Base-by-base conservation (phyloP, 495 filamentous ascomycete species). In the Lasiosphaeria hispida region DNA sequence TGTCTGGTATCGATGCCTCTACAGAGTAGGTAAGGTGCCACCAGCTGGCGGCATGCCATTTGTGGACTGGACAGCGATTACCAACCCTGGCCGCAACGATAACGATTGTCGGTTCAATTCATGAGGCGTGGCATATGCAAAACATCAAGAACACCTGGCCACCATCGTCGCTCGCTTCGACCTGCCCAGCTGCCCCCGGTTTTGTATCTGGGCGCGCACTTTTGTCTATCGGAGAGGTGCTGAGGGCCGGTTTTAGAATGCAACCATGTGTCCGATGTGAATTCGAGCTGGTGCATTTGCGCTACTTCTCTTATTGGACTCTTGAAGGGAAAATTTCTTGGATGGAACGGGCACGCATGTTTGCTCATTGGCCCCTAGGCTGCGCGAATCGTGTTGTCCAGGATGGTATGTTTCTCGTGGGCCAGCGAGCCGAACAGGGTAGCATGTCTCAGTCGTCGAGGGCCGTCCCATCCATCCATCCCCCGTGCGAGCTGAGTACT, bases 231-330 rank as follows among this genome's bases (percentile, higher is more conserved):
- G 5, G 23, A 30, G 2, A 30, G 2, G 2, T 30, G 23, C 5
- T 30, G 23, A 30, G 23, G 23, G 23, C 23, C 5, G 23, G 23
- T 30, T 30, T 30, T 30, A 30, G 23, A 30, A 30, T 30, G 23
- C 23, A 30, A 7, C 39, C 53, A 57, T 57, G 59, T 40, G 19
- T 44, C 59, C 17, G 30, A 8, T 37, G 23, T 36, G 48, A 58
- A 58, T 41, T 48, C 38, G 60, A 51, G 33, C 15, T 54, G 43
- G 8, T 58, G 55, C 50, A 43, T 55, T 49, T 55, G 55, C 55
- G 59, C 59, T 57, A 58, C 59, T 62, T 62, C 39, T 61, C 18
- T 49, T 39, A 61, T 61, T 61, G 59, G 59, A 33, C 23, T 30
- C 5, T 54, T 23, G 13, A 10, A 34, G 23, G 23, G 14, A 40